Conservation (phyloP, 106 monocot genomes). For the Xerophyta viscosa region DNA sequence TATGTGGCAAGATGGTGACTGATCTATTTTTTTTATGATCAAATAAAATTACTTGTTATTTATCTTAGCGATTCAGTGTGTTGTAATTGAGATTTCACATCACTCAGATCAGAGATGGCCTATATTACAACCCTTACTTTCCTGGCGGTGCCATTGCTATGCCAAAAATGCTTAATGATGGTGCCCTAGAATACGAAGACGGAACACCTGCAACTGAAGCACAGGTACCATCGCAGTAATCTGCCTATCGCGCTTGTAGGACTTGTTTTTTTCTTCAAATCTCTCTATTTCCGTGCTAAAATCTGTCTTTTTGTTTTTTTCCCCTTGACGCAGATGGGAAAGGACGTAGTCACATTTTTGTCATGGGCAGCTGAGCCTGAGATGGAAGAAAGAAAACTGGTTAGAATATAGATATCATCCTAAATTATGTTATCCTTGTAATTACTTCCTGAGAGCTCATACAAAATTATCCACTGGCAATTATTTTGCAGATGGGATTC, state of each 20-base stretch:
- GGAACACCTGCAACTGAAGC: constrained; percentile 89
- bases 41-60: too few species aligned
- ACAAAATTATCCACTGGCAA: too few species aligned
- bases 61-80: too few species aligned
- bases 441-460: too few species aligned
- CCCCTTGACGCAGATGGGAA: constrained; percentile 61
- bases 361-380: constrained; percentile 94
- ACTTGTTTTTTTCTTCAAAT: too few species aligned
- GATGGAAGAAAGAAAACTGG: constrained; percentile 92
- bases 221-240: constrained; percentile 54
- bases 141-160: constrained; percentile 97
- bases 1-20: too few species aligned
- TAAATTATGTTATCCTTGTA: background rate
- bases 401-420: constrained; percentile 15
- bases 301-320: background rate
- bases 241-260: too few species aligned
- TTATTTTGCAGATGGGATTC: constrained; percentile 67
- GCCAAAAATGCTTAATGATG: constrained; percentile 98
- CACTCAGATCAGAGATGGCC: constrained; percentile 67
- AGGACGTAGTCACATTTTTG: constrained; percentile 92
- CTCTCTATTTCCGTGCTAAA: background rate
- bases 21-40: too few species aligned
- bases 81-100: background rate
- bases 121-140: constrained; percentile 95
- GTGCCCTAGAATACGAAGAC: constrained; percentile 95